Percentiles rank a stretch among this genome's conserved stretches.
These are phyloP conservation scores for Heterobasidion occidentale DNA, from an alignment of 1,284 basidiomycete species.

Conservation along the genomic window DNA sequence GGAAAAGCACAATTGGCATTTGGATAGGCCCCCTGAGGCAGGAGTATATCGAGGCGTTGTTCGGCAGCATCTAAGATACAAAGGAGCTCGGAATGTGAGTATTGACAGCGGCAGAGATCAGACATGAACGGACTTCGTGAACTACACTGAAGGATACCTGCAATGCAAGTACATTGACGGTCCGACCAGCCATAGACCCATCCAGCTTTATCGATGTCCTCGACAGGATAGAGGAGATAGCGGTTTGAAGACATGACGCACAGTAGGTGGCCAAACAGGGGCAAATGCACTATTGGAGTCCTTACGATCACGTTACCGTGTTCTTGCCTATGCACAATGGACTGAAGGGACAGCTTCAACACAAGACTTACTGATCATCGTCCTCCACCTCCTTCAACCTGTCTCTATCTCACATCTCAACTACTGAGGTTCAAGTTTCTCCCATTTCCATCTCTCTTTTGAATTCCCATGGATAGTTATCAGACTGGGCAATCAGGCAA, in stretches of 20 bases:
- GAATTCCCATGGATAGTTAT: background rate
- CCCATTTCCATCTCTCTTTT: background rate
- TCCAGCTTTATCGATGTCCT: conserved; percentile 30
- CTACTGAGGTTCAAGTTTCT: background rate
- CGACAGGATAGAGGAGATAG: conserved; percentile 46
- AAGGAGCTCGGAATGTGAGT: background rate
- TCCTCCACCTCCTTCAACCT: too few relatives aligned
- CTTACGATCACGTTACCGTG: background rate
- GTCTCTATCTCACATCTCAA: background rate
- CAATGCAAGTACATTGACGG: conserved; percentile 34
- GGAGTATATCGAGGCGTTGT: background rate
- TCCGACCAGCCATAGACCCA: conserved; percentile 48
- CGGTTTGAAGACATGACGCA: conserved; percentile 7
- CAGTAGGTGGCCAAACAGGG: background rate
- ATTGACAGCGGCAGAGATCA: background rate
- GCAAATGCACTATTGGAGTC: background rate
- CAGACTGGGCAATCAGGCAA: conserved; percentile 7
- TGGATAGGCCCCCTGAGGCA: background rate
- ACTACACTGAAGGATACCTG: conserved; percentile 32
- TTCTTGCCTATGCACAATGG: background rate
- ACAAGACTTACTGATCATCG: too few relatives aligned
- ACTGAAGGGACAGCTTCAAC: background rate
- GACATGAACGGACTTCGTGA: conserved; percentile 21
- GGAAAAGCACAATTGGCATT: background rate
- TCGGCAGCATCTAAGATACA: conserved; percentile 3